Evolutionary conservation across 306 rosid species (phyloP), one percentile per base, ranked within the genome.

Genomic region (Comarum palustre): DNA sequence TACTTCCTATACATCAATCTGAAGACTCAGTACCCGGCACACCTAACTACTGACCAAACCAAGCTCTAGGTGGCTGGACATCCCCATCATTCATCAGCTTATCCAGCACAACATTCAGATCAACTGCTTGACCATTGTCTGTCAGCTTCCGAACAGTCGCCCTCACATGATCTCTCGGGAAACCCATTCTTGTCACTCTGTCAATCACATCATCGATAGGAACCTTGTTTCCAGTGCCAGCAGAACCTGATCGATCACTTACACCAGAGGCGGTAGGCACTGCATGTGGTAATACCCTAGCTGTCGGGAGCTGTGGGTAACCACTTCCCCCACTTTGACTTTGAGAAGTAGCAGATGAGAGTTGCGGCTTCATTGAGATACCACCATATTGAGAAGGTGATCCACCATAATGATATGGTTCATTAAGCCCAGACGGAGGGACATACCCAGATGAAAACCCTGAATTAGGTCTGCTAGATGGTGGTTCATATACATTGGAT

Each of bases 81-180:
- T 92, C 98, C 54, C 89, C 86, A 22, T 87, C 98, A 65, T 77
- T 90, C 89, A 83, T 92, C 77, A 92, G 86, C 86, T 88, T 90
- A 80, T 92, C 96, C 82, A 92, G 81, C 86, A 92, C 96, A 20
- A 89, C 46, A 78, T 92, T 92, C 25, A 92, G 82, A 82, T 92
- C 98, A 79, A 92, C 96, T 41, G 91, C 57, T 72, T 92, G 98
- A 55, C 96, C 95, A 8, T 86, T 92, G 82, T 92, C 98, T 17
- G 96, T 92, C 65, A 92, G 85, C 84, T 80, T 87, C 74, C 86
- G 89, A 75, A 92, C 96, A 0, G 96, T 87, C 22, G 90, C 96
- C 82, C 96, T 85, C 70, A 88, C 93, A 47, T 72, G 90, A 77
- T 92, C 98, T 80, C 95, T 87, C 8, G 92, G 87, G 81, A 92